Base-by-base conservation (phyloP, 2,329 filamentous ascomycete genomes). In the Fusarium sp. region DNA sequence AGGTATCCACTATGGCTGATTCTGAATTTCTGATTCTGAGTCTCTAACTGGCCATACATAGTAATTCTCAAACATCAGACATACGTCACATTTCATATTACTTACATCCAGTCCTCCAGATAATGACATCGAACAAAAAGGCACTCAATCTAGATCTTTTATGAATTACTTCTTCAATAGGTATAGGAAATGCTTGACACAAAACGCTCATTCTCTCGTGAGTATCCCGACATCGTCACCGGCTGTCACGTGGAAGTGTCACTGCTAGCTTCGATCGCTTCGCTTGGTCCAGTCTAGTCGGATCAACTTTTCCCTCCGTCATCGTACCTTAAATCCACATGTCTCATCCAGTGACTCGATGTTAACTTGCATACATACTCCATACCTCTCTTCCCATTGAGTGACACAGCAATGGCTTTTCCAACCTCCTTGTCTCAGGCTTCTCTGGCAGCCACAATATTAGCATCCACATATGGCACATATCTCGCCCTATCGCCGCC, bases 401-500 rank as follows among this genome's bases (percentile, higher is more conserved):
- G 15, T n/a, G 6, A 22, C 24, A 10, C 19, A 11, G 6, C 17
- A 44, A 67, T 71, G 71, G 1, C 54, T 17, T n/a, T 57, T 5
- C 43, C 54, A 22, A 32, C 46, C n/a, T 59, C 56, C 1, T 13
- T 71, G 3, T 33, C 64, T 5, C 74, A 75, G 28, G 37, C 55
- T 9, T 64, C 67, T 7, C 40, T 74, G 10, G 71, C 65, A 14
- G 62, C 64, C 8, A 62, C 74, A 2, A 70, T 79, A 14, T 17
- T 77, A 5, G 67, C 67, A 35, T 76, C 78, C 6, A 56, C 71
- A 10, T 48, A 67, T 15, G 78, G 75, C 4, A 78, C 73, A 14
- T 79, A 77, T 40, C 17, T 73, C 22, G 74, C 73, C 28, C 56
- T 78, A 19, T 71, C 73, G 5, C 76, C 77, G 7, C 78, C 78